Evolutionary conservation across 768 basidiomycete species (phyloP).

Genomic region (Lentinula edodes): DNA sequence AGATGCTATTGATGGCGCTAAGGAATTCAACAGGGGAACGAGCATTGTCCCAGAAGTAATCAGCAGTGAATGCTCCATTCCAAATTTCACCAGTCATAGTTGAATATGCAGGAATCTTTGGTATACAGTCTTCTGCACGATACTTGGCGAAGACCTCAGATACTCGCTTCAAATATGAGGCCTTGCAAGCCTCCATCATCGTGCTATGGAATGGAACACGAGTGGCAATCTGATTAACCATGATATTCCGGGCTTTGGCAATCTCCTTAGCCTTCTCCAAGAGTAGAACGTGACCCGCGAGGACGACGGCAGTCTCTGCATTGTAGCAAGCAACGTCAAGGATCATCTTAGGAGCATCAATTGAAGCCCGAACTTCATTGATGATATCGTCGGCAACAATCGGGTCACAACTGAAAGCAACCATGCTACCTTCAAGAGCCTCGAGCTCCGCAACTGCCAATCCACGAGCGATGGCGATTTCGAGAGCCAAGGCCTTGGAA

Average conservation of each 20-base stretch:
- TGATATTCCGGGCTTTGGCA: conserved; percentile 15
- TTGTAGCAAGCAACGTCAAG: conserved; percentile 27
- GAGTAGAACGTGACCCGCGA: conserved; percentile 17
- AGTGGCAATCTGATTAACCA: conserved; percentile 20
- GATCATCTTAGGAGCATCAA: neutral
- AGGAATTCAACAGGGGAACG: conserved; percentile 21
- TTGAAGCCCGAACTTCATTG: neutral
- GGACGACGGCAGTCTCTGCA: conserved; percentile 18
- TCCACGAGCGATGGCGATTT: conserved; percentile 39
- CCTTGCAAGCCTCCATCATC: conserved; percentile 21
- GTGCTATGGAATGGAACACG: conserved; percentile 21
- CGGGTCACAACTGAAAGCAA: conserved; percentile 13
- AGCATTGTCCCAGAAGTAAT: conserved; percentile 25
- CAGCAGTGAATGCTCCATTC: conserved; percentile 11
- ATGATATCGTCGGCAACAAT: conserved; percentile 10
- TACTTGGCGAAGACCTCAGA: neutral
- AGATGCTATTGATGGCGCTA: conserved; percentile 15
- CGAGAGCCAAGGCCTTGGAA: conserved; percentile 32
- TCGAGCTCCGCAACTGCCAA: conserved; percentile 12
- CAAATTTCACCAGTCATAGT: conserved; percentile 17
- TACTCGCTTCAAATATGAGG: neutral
- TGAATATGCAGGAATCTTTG: conserved; percentile 18
- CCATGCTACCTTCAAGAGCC: conserved; percentile 8
- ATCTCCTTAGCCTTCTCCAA: conserved; percentile 16
- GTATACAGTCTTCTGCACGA: neutral